Conservation (phyloP, 2,329 filamentous ascomycete genomes). For the Arachnopeziza araneosa region DNA sequence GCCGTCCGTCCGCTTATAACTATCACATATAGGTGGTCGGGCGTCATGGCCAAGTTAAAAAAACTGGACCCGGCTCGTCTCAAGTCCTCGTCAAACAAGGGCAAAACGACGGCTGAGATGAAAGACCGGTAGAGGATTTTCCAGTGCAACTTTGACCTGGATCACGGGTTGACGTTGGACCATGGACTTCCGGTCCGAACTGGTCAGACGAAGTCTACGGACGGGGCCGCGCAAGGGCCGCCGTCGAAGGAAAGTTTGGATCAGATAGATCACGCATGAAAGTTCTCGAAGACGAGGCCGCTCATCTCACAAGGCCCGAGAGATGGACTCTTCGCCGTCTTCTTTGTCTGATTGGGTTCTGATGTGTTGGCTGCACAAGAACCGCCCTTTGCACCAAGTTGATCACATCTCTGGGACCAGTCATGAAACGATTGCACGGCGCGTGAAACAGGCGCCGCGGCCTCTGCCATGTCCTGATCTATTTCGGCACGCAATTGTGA, state of each 20-base stretch:
- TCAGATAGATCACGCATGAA: no score
- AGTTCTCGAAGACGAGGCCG: not conserved
- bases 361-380: not conserved
- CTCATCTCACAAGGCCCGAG: not conserved
- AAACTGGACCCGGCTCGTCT: not conserved
- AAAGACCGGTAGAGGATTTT: not conserved
- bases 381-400: not conserved
- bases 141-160: not conserved
- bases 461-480: not conserved
- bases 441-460: constrained; percentile 19
- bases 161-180: not conserved
- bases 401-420: constrained; percentile 7
- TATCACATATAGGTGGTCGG: not conserved
- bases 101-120: constrained; percentile 15
- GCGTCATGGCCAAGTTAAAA: not conserved
- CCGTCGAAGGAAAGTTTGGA: not conserved
- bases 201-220: not conserved
- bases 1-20: not conserved
- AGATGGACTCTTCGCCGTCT: not conserved
- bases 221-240: constrained; percentile 4
- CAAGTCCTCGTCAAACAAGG: constrained; percentile 15
- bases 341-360: constrained; percentile 5
- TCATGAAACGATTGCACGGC: constrained; percentile 20
- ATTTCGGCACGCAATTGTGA: constrained; percentile 1
- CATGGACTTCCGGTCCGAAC: not conserved